Conservation (phyloP, 1,284 basidiomycete genomes). For the Leccinum colubrinum region DNA sequence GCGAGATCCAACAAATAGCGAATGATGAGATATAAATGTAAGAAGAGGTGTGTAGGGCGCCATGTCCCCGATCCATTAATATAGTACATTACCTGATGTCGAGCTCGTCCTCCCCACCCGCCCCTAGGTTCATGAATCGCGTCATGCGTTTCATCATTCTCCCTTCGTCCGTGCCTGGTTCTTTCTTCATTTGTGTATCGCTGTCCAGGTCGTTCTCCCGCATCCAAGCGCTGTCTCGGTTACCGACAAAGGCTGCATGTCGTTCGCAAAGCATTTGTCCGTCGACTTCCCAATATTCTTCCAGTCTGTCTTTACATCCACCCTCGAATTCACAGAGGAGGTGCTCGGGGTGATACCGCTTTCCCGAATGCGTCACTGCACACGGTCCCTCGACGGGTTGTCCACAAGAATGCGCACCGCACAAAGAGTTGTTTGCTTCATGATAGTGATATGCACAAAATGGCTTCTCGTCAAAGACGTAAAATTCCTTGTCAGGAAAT, state of each 20-base stretch:
- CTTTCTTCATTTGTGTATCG: constrained; percentile 24
- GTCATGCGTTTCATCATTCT: constrained; percentile 63
- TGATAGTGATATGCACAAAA: constrained; percentile 90
- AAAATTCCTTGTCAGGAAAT: constrained; percentile 87
- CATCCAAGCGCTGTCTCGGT: constrained; percentile 15
- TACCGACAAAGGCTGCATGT: constrained; percentile 48
- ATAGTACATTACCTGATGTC: constrained; percentile 34
- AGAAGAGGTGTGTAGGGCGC: neutral
- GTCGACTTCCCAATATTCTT: constrained; percentile 86
- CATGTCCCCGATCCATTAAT: constrained; percentile 19
- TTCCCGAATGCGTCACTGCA: constrained; percentile 75
- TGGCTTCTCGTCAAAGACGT: constrained; percentile 84
- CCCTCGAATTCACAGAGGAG: constrained; percentile 65
- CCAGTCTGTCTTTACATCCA: constrained; percentile 59
- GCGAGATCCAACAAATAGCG: constrained; percentile 12
- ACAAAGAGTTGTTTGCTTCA: constrained; percentile 84
- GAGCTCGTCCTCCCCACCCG: constrained; percentile 25
- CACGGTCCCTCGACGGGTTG: constrained; percentile 90
- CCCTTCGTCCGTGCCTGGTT: constrained; percentile 36
- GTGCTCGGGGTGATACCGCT: constrained; percentile 84
- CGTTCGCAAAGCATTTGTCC: constrained; percentile 80
- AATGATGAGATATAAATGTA: constrained; percentile 17
- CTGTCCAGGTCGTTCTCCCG: constrained; percentile 15
- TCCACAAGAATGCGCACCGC: constrained; percentile 73
- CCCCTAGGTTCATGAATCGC: constrained; percentile 57